These are phyloP conservation scores for Bassia scoparia DNA, from an alignment of 148 eudicot species.

Conservation along the genomic window DNA sequence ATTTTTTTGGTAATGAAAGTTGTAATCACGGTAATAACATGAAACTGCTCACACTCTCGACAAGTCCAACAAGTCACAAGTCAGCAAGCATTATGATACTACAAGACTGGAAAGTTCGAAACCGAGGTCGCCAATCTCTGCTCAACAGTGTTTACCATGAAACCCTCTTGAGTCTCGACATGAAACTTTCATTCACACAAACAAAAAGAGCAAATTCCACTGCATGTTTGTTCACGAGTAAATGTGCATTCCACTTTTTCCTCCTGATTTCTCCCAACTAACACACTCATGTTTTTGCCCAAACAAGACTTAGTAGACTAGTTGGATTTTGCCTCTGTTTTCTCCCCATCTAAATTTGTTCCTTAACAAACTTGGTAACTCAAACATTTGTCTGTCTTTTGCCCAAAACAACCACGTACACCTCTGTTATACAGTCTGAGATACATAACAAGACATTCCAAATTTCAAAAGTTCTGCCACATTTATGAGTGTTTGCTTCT, in stretches of 20 bases:
- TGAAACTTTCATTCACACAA: not conserved
- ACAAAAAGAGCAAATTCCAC: slow-evolving; percentile 16
- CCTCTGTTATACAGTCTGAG: not conserved
- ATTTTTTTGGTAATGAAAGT: no score
- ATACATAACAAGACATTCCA: not conserved
- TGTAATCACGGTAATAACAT: no score
- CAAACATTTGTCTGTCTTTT: slow-evolving; percentile 18
- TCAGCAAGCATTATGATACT: not conserved
- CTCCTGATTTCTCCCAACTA: not conserved
- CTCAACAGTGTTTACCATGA: slow-evolving; percentile 10
- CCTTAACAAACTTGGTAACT: slow-evolving; percentile 31
- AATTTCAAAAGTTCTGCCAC: slow-evolving; percentile 3
- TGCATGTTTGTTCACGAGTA: slow-evolving; percentile 19
- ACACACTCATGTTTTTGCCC: not conserved
- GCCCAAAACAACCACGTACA: not conserved
- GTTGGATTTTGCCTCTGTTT: slow-evolving; percentile 9
- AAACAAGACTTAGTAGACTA: not conserved
- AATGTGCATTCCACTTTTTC: not conserved
- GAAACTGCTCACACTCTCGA: not conserved
- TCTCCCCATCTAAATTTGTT: not conserved
- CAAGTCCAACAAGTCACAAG: no score
- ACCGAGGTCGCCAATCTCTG: not conserved
- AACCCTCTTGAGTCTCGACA: not conserved
- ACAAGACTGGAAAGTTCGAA: not conserved
- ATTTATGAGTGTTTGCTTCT: not conserved